Evolutionary conservation across 1,284 basidiomycete genomes (phyloP).

Genomic region (Porogramme epimiltina): DNA sequence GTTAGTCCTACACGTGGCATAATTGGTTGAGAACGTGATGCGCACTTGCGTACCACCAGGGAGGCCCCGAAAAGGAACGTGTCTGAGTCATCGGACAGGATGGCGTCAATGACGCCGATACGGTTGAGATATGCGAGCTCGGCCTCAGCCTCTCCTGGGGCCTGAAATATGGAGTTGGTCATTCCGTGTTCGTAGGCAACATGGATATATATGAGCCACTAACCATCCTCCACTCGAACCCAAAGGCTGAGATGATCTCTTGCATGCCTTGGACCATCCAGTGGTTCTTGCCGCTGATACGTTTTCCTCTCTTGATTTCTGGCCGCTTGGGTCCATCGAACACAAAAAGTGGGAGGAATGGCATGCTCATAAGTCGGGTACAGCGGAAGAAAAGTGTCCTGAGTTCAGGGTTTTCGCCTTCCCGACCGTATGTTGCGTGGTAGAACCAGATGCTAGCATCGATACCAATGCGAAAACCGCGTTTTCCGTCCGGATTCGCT

Average conservation of each 20-base stretch:
- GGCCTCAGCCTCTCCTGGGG: constrained; percentile 95
- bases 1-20: too few relatives aligned
- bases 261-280: constrained; percentile 73
- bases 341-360: constrained; percentile 88
- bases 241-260: constrained; percentile 84
- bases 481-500: constrained; percentile 53
- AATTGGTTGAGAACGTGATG: constrained; percentile 1
- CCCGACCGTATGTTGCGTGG: constrained; percentile 71
- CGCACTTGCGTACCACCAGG: constrained; percentile 78
- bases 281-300: constrained; percentile 62
- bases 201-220: constrained; percentile 26
- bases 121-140: constrained; percentile 88
- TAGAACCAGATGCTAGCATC: constrained; percentile 86
- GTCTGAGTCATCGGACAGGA: constrained; percentile 94
- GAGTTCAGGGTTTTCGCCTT: constrained; percentile 80
- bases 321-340: constrained; percentile 93
- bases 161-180: constrained; percentile 41
- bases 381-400: constrained; percentile 78
- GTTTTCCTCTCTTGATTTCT: constrained; percentile 78
- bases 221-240: constrained; percentile 84
- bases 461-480: constrained; percentile 74
- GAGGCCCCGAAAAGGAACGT: constrained; percentile 89
- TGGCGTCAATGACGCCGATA: constrained; percentile 83
- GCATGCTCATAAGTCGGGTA: constrained; percentile 72
- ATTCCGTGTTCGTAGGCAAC: too few relatives aligned